Percentiles rank a stretch among this genome's conserved stretches.
Conservation (phyloP, 306 rosid species). For the Acmispon strigosus region DNA sequence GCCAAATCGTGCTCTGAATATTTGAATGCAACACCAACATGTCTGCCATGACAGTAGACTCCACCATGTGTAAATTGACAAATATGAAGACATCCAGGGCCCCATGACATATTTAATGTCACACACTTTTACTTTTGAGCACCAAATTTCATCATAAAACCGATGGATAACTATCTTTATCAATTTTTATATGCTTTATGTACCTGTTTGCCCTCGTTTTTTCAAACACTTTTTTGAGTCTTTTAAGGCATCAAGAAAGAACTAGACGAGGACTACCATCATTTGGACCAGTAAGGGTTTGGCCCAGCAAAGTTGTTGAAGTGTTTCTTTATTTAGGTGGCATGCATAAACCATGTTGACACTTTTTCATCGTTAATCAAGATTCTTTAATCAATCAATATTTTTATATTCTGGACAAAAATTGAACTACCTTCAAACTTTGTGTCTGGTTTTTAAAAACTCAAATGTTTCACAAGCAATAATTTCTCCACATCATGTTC, state of each 20-base stretch:
- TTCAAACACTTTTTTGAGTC: conserved; percentile 22
- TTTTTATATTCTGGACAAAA: no score
- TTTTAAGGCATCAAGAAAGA: conserved; percentile 42
- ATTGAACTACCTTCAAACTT: no score
- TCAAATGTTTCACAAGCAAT: no score
- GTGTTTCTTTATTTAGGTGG: not conserved
- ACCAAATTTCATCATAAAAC: conserved; percentile 26
- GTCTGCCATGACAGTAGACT: not conserved
- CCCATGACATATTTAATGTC: conserved; percentile 15
- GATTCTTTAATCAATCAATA: not conserved
- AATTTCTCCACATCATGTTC: no score
- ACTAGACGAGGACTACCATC: not conserved
- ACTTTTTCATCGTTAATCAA: not conserved
- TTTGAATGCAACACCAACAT: not conserved
- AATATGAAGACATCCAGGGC: not conserved
- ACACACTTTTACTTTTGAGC: conserved; percentile 7
- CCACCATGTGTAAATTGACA: not conserved
- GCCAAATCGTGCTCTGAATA: no score
- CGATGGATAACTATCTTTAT: conserved; percentile 11
- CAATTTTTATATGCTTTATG: conserved; percentile 12
- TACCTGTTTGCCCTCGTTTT: conserved; percentile 3
- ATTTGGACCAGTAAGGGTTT: conserved; percentile 16
- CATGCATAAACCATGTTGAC: not conserved
- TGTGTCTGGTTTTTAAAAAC: no score
- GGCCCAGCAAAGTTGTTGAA: not conserved